A percentile compares a stretch with the other conserved stretches of the same genome.
These are phyloP conservation scores for Myriosclerotinia curreyana DNA, from an alignment of 2,329 filamentous ascomycete genomes.

Conservation along the genomic window DNA sequence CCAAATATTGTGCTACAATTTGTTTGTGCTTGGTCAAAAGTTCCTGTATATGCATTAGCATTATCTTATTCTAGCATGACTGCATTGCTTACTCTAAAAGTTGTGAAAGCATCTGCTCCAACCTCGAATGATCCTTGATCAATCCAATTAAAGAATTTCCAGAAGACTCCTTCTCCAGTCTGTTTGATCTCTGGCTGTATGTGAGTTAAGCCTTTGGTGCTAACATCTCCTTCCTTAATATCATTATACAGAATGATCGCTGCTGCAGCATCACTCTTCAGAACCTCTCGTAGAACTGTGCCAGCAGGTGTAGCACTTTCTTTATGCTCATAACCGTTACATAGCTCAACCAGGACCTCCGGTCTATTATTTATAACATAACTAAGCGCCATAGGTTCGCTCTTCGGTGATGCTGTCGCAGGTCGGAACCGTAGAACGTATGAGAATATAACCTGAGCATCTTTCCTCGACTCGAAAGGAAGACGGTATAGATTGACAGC, in stretches of 20 bases:
- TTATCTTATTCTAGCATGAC: neutral
- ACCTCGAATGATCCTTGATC: conserved; percentile 96
- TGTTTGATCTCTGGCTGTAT: conserved; percentile 75
- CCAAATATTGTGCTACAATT: conserved; percentile 82
- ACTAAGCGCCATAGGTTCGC: conserved; percentile 79
- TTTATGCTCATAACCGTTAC: conserved; percentile 82
- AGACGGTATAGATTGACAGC: conserved; percentile 79
- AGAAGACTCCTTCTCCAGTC: conserved; percentile 83
- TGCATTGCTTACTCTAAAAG: conserved; percentile 69
- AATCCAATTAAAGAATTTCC: conserved; percentile 97
- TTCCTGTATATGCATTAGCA: conserved; percentile 57
- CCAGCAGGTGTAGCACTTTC: conserved; percentile 91
- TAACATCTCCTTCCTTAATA: conserved; percentile 64
- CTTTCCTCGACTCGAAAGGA: conserved; percentile 94
- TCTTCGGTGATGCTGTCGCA: conserved; percentile 60
- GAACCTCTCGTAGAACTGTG: conserved; percentile 80
- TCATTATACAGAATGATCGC: conserved; percentile 93
- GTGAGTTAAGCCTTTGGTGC: conserved; percentile 68
- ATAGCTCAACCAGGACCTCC: conserved; percentile 83
- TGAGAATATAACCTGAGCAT: conserved; percentile 92
- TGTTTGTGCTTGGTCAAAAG: conserved; percentile 92
- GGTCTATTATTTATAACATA: conserved; percentile 85
- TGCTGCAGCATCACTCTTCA: conserved; percentile 86
- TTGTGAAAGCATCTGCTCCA: conserved; percentile 95
- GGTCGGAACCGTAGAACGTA: conserved; percentile 90